Conservation (phyloP, 2,329 filamentous ascomycete genomes). For the Sclerotinia trifoliorum region DNA sequence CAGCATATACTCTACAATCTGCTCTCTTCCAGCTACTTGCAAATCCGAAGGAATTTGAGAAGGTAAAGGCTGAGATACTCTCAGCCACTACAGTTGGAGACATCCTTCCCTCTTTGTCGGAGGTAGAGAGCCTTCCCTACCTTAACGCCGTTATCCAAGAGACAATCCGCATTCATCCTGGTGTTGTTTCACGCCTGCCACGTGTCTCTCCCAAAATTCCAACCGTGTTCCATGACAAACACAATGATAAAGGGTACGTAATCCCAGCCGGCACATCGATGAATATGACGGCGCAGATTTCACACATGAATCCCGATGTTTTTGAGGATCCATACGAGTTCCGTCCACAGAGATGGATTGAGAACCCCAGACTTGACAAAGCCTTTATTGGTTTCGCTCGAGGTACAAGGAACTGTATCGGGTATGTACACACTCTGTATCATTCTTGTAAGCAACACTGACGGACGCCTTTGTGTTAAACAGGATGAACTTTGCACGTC, state of each 20-base stretch:
- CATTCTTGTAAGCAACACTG: neutral
- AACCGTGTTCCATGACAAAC: neutral
- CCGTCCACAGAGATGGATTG: slow-evolving; percentile 48
- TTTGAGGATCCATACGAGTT: slow-evolving; percentile 46
- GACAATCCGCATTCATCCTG: neutral
- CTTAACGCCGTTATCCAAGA: neutral
- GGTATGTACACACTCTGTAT: neutral
- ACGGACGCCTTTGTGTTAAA: neutral
- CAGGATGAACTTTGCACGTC: slow-evolving; percentile 5
- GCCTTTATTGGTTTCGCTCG: slow-evolving; percentile 18
- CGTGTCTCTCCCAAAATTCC: neutral
- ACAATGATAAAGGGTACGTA: neutral
- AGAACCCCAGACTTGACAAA: slow-evolving; percentile 30
- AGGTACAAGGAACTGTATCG: slow-evolving; percentile 1
- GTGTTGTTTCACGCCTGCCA: neutral
- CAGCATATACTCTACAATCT: neutral
- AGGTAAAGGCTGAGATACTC: neutral
- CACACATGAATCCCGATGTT: slow-evolving; percentile 45
- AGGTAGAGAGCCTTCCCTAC: neutral
- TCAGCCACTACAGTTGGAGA: neutral
- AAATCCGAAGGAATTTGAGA: neutral
- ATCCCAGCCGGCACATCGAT: neutral
- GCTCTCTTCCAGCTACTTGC: neutral
- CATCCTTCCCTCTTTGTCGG: neutral
- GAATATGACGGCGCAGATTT: neutral